A percentile compares a stretch with the other conserved stretches of the same genome.
Evolutionary conservation across 1,284 basidiomycete species (phyloP).

Genomic region (Naganishia sp.): DNA sequence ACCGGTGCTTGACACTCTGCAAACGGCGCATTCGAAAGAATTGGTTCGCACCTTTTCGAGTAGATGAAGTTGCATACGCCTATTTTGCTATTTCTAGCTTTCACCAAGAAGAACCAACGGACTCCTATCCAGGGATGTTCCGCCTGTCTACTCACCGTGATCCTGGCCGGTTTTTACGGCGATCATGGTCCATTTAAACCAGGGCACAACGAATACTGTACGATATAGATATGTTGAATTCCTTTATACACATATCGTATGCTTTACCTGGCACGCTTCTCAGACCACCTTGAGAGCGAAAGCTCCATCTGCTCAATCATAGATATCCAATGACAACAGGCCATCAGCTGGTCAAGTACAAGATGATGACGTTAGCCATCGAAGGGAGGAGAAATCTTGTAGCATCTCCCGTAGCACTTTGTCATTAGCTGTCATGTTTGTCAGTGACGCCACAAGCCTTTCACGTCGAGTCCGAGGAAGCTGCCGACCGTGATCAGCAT

Average conservation of each 20-base stretch:
- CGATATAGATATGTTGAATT: neutral
- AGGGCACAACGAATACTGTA: constrained; percentile 27
- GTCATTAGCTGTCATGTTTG: too few species aligned
- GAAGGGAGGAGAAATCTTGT: too few species aligned
- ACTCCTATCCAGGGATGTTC: constrained; percentile 39
- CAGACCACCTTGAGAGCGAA: too few species aligned
- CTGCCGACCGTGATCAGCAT: too few species aligned
- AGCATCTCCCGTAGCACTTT: too few species aligned
- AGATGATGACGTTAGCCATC: too few species aligned
- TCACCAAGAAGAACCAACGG: constrained; percentile 45
- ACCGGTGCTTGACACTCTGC: constrained; percentile 54
- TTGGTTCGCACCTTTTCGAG: constrained; percentile 16
- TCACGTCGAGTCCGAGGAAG: too few species aligned
- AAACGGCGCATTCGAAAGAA: constrained; percentile 40
- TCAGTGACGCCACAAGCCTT: too few species aligned
- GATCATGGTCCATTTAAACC: constrained; percentile 33
- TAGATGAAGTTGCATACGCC: constrained; percentile 41
- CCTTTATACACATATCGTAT: neutral
- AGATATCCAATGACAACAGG: too few species aligned
- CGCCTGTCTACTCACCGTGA: constrained; percentile 50
- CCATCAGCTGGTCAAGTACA: too few species aligned
- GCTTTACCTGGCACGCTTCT: too few species aligned
- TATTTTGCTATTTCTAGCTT: constrained; percentile 50
- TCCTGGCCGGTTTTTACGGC: constrained; percentile 30
- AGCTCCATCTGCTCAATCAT: too few species aligned